Percentiles rank a stretch among this genome's conserved stretches.
phyloP scores from a whole-genome alignment of 2,329 filamentous ascomycete species.

The Didymella pinodella region DNA sequence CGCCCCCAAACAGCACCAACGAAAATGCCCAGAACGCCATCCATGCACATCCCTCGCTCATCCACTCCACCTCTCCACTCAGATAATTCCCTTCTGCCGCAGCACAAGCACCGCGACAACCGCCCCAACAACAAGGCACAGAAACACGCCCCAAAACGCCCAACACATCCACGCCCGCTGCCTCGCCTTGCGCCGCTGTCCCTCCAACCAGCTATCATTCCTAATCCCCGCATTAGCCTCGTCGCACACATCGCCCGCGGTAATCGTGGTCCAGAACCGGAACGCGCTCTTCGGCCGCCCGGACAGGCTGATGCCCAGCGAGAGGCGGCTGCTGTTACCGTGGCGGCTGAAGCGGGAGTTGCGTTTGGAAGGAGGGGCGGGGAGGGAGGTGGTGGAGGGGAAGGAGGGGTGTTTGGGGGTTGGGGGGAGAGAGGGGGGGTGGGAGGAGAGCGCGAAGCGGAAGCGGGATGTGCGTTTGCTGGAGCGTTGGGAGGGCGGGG shows the following conservation, averaged over 20 bases:
- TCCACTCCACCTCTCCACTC: neutral
- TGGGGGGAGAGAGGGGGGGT: slow-evolving; percentile 8
- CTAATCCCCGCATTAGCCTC: slow-evolving; percentile 15
- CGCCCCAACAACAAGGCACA: slow-evolving; percentile 56
- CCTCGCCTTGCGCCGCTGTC: slow-evolving; percentile 58
- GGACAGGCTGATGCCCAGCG: slow-evolving; percentile 32
- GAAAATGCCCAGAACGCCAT: slow-evolving; percentile 3
- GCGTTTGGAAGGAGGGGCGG: neutral
- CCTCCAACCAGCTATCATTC: slow-evolving; percentile 58
- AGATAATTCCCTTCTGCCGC: slow-evolving; percentile 41
- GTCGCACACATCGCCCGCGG: slow-evolving; percentile 4
- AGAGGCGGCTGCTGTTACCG: slow-evolving; percentile 31
- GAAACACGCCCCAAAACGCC: slow-evolving; percentile 56
- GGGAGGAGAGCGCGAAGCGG: slow-evolving; percentile 12
- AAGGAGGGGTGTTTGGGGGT: slow-evolving; percentile 4
- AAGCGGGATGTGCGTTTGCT: slow-evolving; percentile 10
- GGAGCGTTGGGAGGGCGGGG: slow-evolving; percentile 5
- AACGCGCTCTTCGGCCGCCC: slow-evolving; percentile 39
- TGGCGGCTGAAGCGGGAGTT: slow-evolving; percentile 17
- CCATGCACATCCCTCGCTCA: neutral
- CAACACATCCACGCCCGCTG: slow-evolving; percentile 59
- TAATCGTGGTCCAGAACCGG: slow-evolving; percentile 45
- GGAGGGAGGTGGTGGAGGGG: neutral
- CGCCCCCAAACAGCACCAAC: neutral
- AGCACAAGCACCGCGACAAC: slow-evolving; percentile 58